phyloP scores from a whole-genome alignment of 331 rosid species.

The Rhamnella rubrinervis region DNA sequence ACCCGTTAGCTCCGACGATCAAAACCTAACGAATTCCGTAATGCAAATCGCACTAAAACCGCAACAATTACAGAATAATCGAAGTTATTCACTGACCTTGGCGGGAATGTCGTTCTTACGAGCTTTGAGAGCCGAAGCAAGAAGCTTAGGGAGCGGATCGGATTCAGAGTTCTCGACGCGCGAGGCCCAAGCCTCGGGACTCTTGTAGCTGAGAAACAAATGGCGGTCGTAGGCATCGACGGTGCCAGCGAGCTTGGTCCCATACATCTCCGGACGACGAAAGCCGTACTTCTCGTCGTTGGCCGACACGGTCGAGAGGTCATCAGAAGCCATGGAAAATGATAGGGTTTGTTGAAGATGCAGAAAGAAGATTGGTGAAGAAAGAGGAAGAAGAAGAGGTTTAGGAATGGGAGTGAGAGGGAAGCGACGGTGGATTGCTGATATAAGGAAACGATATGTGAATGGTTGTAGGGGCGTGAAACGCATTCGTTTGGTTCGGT shows the following conservation, averaged over 20 bases:
- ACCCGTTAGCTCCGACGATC: background rate
- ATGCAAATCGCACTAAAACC: background rate
- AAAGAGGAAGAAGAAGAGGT: background rate
- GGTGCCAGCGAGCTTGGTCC: conserved; percentile 55
- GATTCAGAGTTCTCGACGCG: conserved; percentile 59
- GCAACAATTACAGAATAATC: background rate
- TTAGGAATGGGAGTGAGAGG: conserved; percentile 3
- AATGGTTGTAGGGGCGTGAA: conserved; percentile 17
- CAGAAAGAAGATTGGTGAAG: background rate
- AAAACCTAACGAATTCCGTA: conserved; percentile 10
- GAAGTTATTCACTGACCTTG: conserved; percentile 37
- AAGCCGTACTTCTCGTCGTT: conserved; percentile 68
- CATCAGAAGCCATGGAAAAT: conserved; percentile 49
- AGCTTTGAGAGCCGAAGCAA: conserved; percentile 47
- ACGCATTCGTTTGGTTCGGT: conserved; percentile 22
- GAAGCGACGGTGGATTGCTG: background rate
- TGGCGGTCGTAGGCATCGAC: conserved; percentile 68
- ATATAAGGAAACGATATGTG: conserved; percentile 16
- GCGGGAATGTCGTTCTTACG: conserved; percentile 53
- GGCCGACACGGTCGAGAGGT: conserved; percentile 18
- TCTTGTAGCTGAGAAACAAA: conserved; percentile 72
- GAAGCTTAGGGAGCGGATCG: conserved; percentile 60
- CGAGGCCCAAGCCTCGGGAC: conserved; percentile 57
- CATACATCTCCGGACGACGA: conserved; percentile 79
- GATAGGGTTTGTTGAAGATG: background rate